A percentile compares a stretch with the other conserved stretches of the same genome.
Evolutionary conservation across 2,329 filamentous ascomycete species (phyloP).

Genomic region (Fusarium zealandicum): DNA sequence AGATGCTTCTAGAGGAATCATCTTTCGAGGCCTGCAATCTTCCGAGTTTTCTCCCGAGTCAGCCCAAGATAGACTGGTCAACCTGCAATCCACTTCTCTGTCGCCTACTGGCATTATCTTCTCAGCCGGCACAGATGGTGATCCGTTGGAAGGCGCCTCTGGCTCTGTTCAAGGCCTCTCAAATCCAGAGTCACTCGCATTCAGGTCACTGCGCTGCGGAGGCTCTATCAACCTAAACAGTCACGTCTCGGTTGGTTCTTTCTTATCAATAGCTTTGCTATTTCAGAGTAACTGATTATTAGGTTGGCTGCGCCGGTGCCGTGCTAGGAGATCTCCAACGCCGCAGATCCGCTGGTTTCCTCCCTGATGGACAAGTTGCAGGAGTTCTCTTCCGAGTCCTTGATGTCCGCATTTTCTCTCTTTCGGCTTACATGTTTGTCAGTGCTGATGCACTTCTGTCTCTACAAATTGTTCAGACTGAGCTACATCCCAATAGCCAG

Average conservation of each 20-base stretch:
- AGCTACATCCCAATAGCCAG: slow-evolving; percentile 82
- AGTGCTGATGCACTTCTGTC: slow-evolving; percentile 81
- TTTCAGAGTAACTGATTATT: slow-evolving; percentile 13
- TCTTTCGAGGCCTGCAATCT: slow-evolving; percentile 72
- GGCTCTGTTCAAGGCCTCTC: slow-evolving; percentile 51
- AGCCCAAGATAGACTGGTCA: slow-evolving; percentile 71
- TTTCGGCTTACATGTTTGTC: slow-evolving; percentile 74
- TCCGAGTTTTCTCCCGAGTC: slow-evolving; percentile 75
- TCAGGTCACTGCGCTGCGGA: slow-evolving; percentile 71
- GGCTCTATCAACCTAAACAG: slow-evolving; percentile 79
- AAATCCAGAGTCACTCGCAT: slow-evolving; percentile 58
- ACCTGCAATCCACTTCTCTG: slow-evolving; percentile 39
- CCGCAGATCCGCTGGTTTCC: slow-evolving; percentile 61
- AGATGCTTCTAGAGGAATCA: slow-evolving; percentile 26
- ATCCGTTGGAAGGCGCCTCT: slow-evolving; percentile 20
- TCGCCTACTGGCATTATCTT: slow-evolving; percentile 30
- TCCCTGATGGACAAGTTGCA: slow-evolving; percentile 64
- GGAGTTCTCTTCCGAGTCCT: slow-evolving; percentile 62
- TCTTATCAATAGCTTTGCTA: background rate
- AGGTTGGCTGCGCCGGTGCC: slow-evolving; percentile 86
- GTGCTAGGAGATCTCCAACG: slow-evolving; percentile 81
- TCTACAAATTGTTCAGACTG: slow-evolving; percentile 83
- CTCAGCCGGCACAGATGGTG: slow-evolving; percentile 21
- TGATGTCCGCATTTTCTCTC: slow-evolving; percentile 76
- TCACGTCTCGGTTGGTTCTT: slow-evolving; percentile 63